Percentiles rank a stretch among this genome's conserved stretches.
phyloP scores from a whole-genome alignment of 257 asterid genomes.

The Ballota nigra region DNA sequence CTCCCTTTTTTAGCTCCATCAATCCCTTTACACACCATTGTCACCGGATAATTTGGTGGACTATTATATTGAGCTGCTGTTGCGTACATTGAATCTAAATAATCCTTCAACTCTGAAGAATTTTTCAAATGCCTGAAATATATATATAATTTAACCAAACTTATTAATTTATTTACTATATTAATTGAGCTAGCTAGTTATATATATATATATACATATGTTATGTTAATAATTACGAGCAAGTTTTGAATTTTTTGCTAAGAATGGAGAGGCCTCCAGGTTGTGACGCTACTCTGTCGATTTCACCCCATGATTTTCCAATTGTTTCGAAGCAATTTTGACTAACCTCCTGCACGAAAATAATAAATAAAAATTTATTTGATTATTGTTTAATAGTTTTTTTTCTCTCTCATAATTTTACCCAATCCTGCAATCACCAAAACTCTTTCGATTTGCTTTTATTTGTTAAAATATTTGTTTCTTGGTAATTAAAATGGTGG shows the following conservation, averaged over 20 bases:
- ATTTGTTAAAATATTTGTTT: too few relatives aligned
- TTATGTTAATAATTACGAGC: conserved; percentile 41
- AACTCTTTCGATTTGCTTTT: too few relatives aligned
- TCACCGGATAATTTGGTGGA: conserved; percentile 46
- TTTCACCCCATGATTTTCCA: conserved; percentile 60
- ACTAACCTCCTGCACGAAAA: conserved; percentile 50
- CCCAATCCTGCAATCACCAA: too few relatives aligned
- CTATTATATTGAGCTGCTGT: conserved; percentile 52
- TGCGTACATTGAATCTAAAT: conserved; percentile 37
- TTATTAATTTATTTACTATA: too few relatives aligned
- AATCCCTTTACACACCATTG: conserved; percentile 47
- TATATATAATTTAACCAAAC: neutral
- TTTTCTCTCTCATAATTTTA: too few relatives aligned
- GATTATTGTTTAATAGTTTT: neutral
- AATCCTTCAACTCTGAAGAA: conserved; percentile 41
- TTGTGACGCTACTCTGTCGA: conserved; percentile 54
- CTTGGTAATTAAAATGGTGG: too few relatives aligned
- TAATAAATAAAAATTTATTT: too few relatives aligned
- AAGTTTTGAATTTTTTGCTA: conserved; percentile 48
- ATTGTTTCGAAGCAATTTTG: conserved; percentile 47
- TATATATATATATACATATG: neutral
- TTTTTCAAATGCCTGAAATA: conserved; percentile 17
- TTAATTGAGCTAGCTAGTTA: too few relatives aligned
- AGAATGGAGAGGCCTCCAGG: conserved; percentile 53
- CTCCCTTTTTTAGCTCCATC: conserved; percentile 43